Evolutionary conservation across 2,329 filamentous ascomycete genomes (phyloP), one percentile per base, ranked within the genome.

Genomic region (Leptographium procerum): DNA sequence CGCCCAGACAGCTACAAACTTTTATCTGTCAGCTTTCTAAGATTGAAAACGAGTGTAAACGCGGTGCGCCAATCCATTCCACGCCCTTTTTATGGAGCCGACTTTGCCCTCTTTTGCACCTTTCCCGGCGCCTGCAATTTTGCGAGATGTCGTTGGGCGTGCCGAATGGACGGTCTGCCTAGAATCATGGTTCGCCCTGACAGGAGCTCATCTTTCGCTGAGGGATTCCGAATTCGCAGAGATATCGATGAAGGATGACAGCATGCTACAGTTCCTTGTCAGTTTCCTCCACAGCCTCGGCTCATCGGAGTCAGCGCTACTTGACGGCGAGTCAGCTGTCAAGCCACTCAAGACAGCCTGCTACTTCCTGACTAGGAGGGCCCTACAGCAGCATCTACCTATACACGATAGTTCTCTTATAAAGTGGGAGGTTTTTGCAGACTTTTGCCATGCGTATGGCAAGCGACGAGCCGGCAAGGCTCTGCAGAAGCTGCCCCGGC

Each of bases 131-230:
- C 80, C 85, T 61, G 74, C 81, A 36, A 74, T 76, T 58, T 84
- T 90, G 74, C 84, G 84, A 66, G 79, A 81, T 64, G 80, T 80
- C 64, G 80, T 96, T 60, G 76, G 79, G 45, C 73, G 83, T 4
- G 73, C 78, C 55, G 89, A 96, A 71, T 96, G 91, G 91, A 78
- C 86, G 63, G 77, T 81, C 34, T 90, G 87, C 68, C 74, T 95
- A 52, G 81, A 87, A 62, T 85, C 89, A 40, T 96, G 90, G 90
- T 73, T 84, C 22, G 74, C 82, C 13, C 77, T 96, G 8, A 74
- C 83, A 8, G 78, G 85, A 57, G 78, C 84, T 3, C 82, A 91
- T 62, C 70, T 94, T 33, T 76, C 79, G 16, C 71, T 87, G 0
- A 65, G 80, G 0, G 76, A 82, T 8, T 66, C 76, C 1, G 73